phyloP scores from a whole-genome alignment of 192 early-diverging fungal species.

The Coemansia sp. region DNA sequence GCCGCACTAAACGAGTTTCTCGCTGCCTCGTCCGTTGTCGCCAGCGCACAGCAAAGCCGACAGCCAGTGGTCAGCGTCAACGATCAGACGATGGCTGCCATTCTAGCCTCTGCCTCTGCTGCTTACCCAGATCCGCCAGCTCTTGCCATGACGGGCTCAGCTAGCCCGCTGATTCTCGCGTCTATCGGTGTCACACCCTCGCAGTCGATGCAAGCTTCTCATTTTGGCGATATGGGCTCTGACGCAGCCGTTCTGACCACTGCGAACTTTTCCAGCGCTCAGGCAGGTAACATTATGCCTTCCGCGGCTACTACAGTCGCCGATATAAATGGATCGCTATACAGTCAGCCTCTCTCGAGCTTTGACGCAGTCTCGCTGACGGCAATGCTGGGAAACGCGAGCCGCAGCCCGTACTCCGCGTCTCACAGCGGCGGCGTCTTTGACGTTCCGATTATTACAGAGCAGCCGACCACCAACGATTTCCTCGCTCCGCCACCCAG shows the following conservation, averaged over 20 bases:
- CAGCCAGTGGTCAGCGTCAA: conserved; percentile 3
- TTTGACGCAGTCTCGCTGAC: conserved; percentile 11
- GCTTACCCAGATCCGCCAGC: conserved; percentile 7
- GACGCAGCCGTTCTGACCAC: conserved; percentile 18
- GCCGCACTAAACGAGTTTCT: conserved; percentile 38
- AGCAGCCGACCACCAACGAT: background rate
- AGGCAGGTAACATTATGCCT: conserved; percentile 7
- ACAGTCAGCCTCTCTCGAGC: conserved; percentile 8
- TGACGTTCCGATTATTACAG: background rate
- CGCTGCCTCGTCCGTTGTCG: conserved; percentile 12
- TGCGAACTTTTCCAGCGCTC: conserved; percentile 5
- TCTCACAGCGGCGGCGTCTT: background rate
- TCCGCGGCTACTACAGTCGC: background rate
- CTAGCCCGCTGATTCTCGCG: conserved; percentile 29
- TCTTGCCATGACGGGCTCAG: background rate
- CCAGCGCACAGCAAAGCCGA: background rate
- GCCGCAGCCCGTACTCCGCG: conserved; percentile 1
- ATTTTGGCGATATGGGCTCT: conserved; percentile 22
- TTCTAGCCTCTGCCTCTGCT: conserved; percentile 24
- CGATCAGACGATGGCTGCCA: conserved; percentile 35
- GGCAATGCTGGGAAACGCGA: conserved; percentile 10
- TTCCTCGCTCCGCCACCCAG: conserved; percentile 8
- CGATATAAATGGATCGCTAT: conserved; percentile 4
- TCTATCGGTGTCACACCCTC: conserved; percentile 35
- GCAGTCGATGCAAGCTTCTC: conserved; percentile 33